These are phyloP conservation scores for Ceratopteris richardii DNA, from an alignment of 75 land plant genomes.

Conservation along the genomic window DNA sequence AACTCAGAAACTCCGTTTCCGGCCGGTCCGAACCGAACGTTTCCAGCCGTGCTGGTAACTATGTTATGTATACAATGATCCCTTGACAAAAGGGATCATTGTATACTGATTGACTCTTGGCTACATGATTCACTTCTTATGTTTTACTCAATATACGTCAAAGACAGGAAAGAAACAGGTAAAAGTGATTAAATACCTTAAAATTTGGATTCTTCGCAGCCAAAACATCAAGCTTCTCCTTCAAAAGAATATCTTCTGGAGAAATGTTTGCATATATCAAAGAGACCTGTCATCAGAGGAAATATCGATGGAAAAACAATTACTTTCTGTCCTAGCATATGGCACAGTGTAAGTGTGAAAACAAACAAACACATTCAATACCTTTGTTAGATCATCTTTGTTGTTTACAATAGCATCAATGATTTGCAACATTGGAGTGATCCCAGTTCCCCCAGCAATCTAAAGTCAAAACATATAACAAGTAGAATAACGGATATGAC, in stretches of 20 bases:
- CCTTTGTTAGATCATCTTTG: conserved; percentile 91
- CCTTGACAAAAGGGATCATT: no score
- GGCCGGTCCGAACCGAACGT: no score
- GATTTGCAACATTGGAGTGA: conserved; percentile 96
- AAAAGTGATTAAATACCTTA: no score
- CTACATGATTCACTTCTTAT: no score
- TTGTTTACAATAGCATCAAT: conserved; percentile 84
- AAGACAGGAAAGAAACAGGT: no score
- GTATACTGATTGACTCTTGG: no score
- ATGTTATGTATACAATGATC: no score
- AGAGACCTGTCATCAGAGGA: conserved; percentile 47
- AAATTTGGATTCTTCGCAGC: conserved; percentile 76
- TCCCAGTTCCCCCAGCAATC: conserved; percentile 98
- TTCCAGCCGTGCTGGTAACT: no score
- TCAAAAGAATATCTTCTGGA: conserved; percentile 91
- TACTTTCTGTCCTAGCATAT: not conserved
- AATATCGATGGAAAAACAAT: not conserved
- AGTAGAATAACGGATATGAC: not conserved
- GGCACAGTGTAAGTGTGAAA: not conserved
- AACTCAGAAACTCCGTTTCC: no score
- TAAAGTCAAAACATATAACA: conserved; percentile 35
- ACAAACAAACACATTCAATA: conserved; percentile 17
- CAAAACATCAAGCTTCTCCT: conserved; percentile 69
- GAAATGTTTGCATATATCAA: conserved; percentile 81
- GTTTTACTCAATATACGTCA: no score